Conservation (phyloP, 208 protist genomes). For the Wallacemonas sp. region DNA sequence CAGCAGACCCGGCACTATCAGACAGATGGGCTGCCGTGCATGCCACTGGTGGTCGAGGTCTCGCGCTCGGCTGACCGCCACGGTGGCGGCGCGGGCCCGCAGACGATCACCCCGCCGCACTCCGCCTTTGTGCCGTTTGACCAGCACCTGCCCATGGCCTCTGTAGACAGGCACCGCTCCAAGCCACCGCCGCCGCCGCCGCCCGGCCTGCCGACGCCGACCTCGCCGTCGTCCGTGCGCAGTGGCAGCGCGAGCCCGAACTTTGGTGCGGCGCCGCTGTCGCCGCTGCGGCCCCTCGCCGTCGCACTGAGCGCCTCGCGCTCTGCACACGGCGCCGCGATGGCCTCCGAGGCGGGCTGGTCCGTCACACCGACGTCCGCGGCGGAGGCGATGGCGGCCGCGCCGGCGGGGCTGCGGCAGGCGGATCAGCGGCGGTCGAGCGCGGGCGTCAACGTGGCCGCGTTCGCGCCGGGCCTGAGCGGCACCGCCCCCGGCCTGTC, state of each 20-base stretch:
- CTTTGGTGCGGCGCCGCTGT: neutral
- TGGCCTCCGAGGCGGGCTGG: neutral
- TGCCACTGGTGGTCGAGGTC: slow-evolving; percentile 84
- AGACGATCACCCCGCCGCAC: slow-evolving; percentile 10
- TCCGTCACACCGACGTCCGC: neutral
- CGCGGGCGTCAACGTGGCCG: neutral
- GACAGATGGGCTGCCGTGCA: slow-evolving; percentile 77
- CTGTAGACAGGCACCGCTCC: slow-evolving; percentile 57
- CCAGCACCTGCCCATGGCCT: slow-evolving; percentile 54
- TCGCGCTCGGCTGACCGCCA: slow-evolving; percentile 37
- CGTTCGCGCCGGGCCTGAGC: no score
- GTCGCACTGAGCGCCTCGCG: no score
- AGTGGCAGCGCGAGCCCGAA: neutral
- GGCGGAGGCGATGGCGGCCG: neutral
- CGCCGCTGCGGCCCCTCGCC: neutral
- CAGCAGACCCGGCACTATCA: slow-evolving; percentile 73
- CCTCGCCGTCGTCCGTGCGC: slow-evolving; percentile 1
- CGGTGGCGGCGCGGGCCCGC: neutral
- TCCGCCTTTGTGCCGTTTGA: slow-evolving; percentile 44
- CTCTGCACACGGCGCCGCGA: neutral
- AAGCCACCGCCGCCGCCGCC: slow-evolving; percentile 3
- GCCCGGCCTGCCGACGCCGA: neutral
- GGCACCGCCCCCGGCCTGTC: no score
- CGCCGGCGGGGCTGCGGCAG: no score
- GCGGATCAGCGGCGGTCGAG: slow-evolving; percentile 3